Evolutionary conservation across 192 early-diverging fungal species (phyloP), one percentile per base, ranked within the genome.

Genomic region (Coemansia sp.): DNA sequence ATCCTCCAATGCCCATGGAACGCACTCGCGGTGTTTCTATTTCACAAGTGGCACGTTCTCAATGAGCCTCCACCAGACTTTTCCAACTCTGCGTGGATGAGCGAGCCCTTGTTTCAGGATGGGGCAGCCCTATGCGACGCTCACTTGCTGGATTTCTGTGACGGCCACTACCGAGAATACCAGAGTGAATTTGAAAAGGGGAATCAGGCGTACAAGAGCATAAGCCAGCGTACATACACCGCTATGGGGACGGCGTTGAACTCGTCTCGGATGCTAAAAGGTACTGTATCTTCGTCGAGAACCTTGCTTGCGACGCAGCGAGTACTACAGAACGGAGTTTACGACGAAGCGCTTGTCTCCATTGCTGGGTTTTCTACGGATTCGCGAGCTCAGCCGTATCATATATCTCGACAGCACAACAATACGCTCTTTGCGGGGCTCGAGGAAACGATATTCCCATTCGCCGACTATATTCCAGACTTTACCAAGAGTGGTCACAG

Each of bases 1-100:
- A 53, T 68, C 1, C 7, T 74, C 9, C 77, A 58, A 19, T 80
- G 71, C 6, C 71, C 77, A n/a, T 80, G 77, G 77, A 80, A 80
- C 41, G 71, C 72, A 8, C 58, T 74, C 43, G 71, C 77, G 0
- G 64, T 70, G 43, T 54, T 74, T 39, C 27, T 74, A 6, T 80
- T 58, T 40, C 66, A 80, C 58, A 80, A 74, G 39, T 74, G 70
- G 71, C 72, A 74, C 55, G 58, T 80, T 3, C 54, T 62, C 8
- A 68, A 74, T 3, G 77, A 74, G 42, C 71, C 72, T 12, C 60
- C 61, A 19, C 77, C 77, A 1, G 41, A 80, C 46, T 80, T 80
- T 68, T 42, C 38, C 14, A 55, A 66, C 34, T 53, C 58, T 1
- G n/a, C 46, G 24, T 80, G 77, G 77, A 53, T 43, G 34, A 35